Evolutionary conservation across 148 eudicot genomes (phyloP), one percentile per base, ranked within the genome.

Genomic region (Selenicereus undatus): DNA sequence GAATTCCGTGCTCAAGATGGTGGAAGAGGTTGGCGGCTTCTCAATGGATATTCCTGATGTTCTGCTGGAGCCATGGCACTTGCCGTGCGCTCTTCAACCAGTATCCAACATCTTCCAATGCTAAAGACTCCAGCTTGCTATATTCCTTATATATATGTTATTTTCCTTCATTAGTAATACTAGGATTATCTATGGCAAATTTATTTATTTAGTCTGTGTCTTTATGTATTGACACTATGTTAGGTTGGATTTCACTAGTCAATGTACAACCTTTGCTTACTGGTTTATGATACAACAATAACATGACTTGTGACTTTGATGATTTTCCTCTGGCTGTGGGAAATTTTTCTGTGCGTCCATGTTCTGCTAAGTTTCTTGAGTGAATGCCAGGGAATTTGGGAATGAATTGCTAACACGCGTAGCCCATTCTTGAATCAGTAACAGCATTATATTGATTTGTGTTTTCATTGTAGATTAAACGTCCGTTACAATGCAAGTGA

Each of bases 1-100:
- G 81, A 93, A 93, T 71, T 85, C 94, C 0, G 89, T 95, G 69
- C 85, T 93, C 56, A 85, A 91, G 79, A 86, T 93, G 58, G 90
- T 87, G 17, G 91, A 92, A 75, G 92, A 91, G 75, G 97, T 91
- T 70, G 90, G 91, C 77, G 97, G 94, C 20, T 26, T 89, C 21
- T 78, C 84, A 0, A 39, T 92, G 89, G 94, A 93, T 77, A 93
- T 91, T 5, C 96, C 97, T 7, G 94, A 92, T 54, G 64, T 50
- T 27, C 82, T 91, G 84, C 84, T 96, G 29, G 98, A 96, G 87
- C 99, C 99, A 0, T 96, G 99, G 99, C 91, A 93, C 83, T 83
- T 96, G 43, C 99, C 98, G 81, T 93, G 89, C 74, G 89, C 94
- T 2, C 78, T 83, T 22, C 91, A 85, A 48, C 85, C 94, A 0